Percentiles rank a stretch among this genome's conserved stretches.
phyloP scores from a whole-genome alignment of 495 filamentous ascomycete species.

The Penicillium coprophilum region DNA sequence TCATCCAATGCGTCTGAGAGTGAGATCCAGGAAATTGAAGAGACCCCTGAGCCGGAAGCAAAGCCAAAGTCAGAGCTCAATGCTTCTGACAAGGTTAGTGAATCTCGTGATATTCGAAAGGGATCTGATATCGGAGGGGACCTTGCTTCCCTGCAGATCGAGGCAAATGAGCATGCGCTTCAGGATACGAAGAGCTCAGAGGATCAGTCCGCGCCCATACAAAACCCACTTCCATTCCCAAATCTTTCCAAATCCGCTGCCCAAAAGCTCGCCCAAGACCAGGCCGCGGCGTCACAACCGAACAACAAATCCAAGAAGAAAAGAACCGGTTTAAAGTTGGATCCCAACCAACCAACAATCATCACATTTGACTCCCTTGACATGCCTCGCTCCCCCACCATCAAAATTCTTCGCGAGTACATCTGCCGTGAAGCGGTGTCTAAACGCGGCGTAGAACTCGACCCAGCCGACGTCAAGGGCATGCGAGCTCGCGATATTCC shows the following conservation, averaged over 20 bases:
- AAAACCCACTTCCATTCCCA: slow-evolving; percentile 17
- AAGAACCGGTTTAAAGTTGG: slow-evolving; percentile 22
- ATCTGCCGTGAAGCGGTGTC: slow-evolving; percentile 66
- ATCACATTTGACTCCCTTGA: slow-evolving; percentile 88
- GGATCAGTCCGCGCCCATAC: slow-evolving; percentile 13
- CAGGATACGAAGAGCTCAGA: slow-evolving; percentile 8
- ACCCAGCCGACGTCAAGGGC: slow-evolving; percentile 52
- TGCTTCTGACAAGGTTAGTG: neutral
- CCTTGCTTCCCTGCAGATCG: slow-evolving; percentile 30
- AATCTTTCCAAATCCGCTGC: slow-evolving; percentile 11
- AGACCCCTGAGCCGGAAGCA: slow-evolving; percentile 34
- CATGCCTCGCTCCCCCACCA: slow-evolving; percentile 55
- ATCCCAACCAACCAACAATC: slow-evolving; percentile 59
- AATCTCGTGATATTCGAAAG: slow-evolving; percentile 12
- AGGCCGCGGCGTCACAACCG: slow-evolving; percentile 8
- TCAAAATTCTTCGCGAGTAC: slow-evolving; percentile 71
- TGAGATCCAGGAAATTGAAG: slow-evolving; percentile 36
- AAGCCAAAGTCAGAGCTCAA: neutral
- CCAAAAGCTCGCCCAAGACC: slow-evolving; percentile 6
- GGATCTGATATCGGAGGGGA: slow-evolving; percentile 26
- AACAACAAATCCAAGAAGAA: slow-evolving; percentile 32
- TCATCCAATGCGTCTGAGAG: slow-evolving; percentile 17
- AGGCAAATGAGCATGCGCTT: slow-evolving; percentile 13
- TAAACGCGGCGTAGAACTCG: slow-evolving; percentile 64
- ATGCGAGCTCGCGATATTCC: slow-evolving; percentile 72